Evolutionary conservation across 2,329 filamentous ascomycete genomes (phyloP).

Genomic region (Claviceps quebecensis): DNA sequence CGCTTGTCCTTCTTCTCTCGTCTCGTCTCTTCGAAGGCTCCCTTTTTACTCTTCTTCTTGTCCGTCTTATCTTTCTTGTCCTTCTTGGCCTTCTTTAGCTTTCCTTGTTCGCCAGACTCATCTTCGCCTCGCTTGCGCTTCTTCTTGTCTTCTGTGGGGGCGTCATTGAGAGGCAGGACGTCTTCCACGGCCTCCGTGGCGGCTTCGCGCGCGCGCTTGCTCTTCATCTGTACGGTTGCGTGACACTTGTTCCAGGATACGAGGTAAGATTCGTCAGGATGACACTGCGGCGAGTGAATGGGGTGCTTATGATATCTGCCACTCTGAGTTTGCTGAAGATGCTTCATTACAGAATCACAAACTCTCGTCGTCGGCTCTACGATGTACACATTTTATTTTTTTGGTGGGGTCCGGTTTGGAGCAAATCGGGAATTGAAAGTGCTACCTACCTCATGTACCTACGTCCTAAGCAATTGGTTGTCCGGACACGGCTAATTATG

Average conservation of each 20-base stretch:
- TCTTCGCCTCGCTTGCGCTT: conserved; percentile 23
- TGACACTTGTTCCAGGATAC: too few species aligned
- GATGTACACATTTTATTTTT: not conserved
- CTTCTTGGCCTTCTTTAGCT: conserved; percentile 19
- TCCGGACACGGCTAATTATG: not conserved
- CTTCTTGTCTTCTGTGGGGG: conserved; percentile 21
- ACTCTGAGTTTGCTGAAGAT: too few species aligned
- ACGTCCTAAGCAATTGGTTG: not conserved
- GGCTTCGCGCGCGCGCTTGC: conserved; percentile 25
- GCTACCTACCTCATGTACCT: not conserved
- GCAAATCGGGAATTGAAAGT: not conserved
- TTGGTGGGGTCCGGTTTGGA: not conserved
- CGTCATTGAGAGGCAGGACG: conserved; percentile 9
- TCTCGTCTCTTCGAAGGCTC: conserved; percentile 20
- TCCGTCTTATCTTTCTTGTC: conserved; percentile 11
- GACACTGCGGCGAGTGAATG: not conserved
- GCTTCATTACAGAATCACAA: too few species aligned
- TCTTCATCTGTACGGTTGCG: conserved; percentile 16
- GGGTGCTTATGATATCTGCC: too few species aligned
- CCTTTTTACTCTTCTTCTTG: conserved; percentile 22
- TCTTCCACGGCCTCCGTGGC: conserved; percentile 17
- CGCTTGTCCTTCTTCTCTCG: conserved; percentile 28
- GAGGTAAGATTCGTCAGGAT: not conserved
- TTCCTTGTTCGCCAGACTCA: conserved; percentile 9
- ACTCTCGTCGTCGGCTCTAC: not conserved